These are phyloP conservation scores for Candida corydali DNA, from an alignment of 805 yeast genomes.

Conservation along the genomic window DNA sequence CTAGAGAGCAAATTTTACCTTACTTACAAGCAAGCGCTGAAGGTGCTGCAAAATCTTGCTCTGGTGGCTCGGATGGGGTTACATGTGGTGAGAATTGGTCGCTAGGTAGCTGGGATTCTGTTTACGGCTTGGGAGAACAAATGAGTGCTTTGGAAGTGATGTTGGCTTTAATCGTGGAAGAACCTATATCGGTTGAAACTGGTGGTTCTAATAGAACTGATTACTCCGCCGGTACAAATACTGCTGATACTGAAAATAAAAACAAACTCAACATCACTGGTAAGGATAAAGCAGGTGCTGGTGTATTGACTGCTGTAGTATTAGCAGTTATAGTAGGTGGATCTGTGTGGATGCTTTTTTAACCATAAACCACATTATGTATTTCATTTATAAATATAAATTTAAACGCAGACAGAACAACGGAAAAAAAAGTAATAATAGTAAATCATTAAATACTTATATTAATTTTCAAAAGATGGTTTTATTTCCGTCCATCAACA, in stretches of 20 bases:
- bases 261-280: slow-evolving; percentile 47
- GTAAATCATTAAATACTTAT: too few relatives aligned
- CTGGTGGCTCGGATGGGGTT: slow-evolving; percentile 81
- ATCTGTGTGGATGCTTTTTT: slow-evolving; percentile 69
- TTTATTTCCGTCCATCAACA: slow-evolving; percentile 35
- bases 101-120: slow-evolving; percentile 54
- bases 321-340: slow-evolving; percentile 59
- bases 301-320: slow-evolving; percentile 75
- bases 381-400: not conserved
- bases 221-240: slow-evolving; percentile 31
- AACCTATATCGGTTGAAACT: slow-evolving; percentile 29
- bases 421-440: not conserved
- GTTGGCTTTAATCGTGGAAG: slow-evolving; percentile 28
- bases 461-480: slow-evolving; percentile 32
- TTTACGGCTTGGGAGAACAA: slow-evolving; percentile 81
- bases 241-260: slow-evolving; percentile 33
- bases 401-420: not conserved
- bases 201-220: slow-evolving; percentile 35
- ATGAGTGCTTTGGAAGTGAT: slow-evolving; percentile 70
- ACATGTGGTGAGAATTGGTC: slow-evolving; percentile 84
- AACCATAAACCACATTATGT: not conserved
- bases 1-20: slow-evolving; percentile 38
- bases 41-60: slow-evolving; percentile 76
- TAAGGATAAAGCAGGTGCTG: slow-evolving; percentile 87
- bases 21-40: slow-evolving; percentile 47